Evolutionary conservation across 2,329 filamentous ascomycete genomes (phyloP), one percentile per base, ranked within the genome.

Genomic region (Nigrospora sphaerica): DNA sequence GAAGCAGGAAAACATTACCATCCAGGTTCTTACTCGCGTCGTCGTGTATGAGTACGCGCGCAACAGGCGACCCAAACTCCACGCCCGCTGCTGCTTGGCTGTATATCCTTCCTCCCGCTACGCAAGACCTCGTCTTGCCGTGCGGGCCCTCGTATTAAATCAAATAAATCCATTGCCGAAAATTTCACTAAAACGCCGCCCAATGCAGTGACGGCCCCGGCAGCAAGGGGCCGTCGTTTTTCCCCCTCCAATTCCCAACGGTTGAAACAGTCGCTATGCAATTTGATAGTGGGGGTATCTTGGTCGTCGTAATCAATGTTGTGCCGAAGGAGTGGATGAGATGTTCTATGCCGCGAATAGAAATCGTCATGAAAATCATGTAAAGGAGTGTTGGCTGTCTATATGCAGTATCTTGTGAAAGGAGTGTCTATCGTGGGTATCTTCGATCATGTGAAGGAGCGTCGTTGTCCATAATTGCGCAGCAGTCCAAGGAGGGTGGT

Each of bases 231-330:
- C 19, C 33, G 45, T 54, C 50, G 43, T 51, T 58, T 60, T 59
- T 53, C 51, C 48, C 51, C 53, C 53, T 56, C 57, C 47, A 46
- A 55, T 52, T 37, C 42, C 47, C 56, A 61, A 54, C 53, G 48
- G 46, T 57, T 52, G 60, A 69, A 70, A 70, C 68, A 73, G 70
- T 71, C 73, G 74, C 74, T 75, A 77, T 78, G 74, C 73, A 75
- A 65, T 72, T 70, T 70, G 68, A 69, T 53, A 66, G 69, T 44
- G 48, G 45, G 57, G 60, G 58, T 62, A 63, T 65, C 60, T 48
- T 59, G 51, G 51, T 56, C 54, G 57, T 59, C 57, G 54, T 61
- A 54, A 61, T 58, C 55, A 55, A 56, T 60, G 57, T 55, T 54
- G 52, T 48, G 54, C 40, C 47, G 44, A 64, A 62, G 62, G 63